phyloP scores from a whole-genome alignment of 805 yeast species.

The Candida germanica region DNA sequence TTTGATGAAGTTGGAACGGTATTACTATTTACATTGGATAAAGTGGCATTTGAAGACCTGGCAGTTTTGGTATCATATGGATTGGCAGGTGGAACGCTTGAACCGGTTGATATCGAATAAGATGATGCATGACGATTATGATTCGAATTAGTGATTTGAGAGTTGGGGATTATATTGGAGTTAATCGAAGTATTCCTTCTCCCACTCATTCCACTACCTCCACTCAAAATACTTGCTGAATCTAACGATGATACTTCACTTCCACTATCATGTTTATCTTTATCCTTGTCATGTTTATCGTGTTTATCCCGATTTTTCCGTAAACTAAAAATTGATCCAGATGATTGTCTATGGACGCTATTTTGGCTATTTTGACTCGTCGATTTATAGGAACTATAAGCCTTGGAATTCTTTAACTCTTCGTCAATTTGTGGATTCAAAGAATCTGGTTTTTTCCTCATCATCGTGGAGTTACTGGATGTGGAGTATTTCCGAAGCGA shows the following conservation, averaged over 20 bases:
- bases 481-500: too few relatives aligned
- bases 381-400: slow-evolving; percentile 19
- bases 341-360: slow-evolving; percentile 23
- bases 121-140: slow-evolving; percentile 41
- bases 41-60: slow-evolving; percentile 8
- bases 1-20: not conserved
- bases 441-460: slow-evolving; percentile 25
- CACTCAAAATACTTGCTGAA: slow-evolving; percentile 17
- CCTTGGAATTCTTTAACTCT: slow-evolving; percentile 26
- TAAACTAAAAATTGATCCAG: slow-evolving; percentile 36
- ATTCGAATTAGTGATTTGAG: slow-evolving; percentile 28
- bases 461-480: too few relatives aligned
- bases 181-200: slow-evolving; percentile 10
- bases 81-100: slow-evolving; percentile 12
- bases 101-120: slow-evolving; percentile 30
- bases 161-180: slow-evolving; percentile 25
- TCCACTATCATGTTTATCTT: slow-evolving; percentile 23
- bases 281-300: slow-evolving; percentile 4
- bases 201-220: slow-evolving; percentile 16
- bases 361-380: slow-evolving; percentile 7
- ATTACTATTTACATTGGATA: not conserved
- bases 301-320: slow-evolving; percentile 23
- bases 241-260: slow-evolving; percentile 33
- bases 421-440: slow-evolving; percentile 21
- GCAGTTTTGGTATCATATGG: slow-evolving; percentile 29